phyloP scores from a whole-genome alignment of 1,139 yeast genomes.

The Blastobotrys buckinghamii region DNA sequence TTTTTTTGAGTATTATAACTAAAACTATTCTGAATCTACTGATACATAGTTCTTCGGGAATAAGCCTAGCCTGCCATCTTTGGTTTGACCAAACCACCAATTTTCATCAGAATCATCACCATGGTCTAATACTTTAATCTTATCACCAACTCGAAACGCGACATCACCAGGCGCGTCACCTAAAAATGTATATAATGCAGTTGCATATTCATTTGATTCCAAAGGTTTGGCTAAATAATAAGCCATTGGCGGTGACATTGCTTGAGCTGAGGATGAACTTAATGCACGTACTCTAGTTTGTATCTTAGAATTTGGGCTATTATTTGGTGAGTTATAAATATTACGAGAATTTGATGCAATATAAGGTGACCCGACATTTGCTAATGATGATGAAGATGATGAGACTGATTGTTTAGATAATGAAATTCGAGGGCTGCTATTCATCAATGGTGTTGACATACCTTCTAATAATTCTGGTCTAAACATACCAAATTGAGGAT shows the following conservation, averaged over 20 bases:
- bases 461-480: slow-evolving; percentile 7
- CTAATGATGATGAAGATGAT: background rate
- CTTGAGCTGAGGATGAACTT: slow-evolving; percentile 25
- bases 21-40: too few relatives aligned
- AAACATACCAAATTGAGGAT: slow-evolving; percentile 26
- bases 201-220: slow-evolving; percentile 24
- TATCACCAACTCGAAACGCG: slow-evolving; percentile 45
- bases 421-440: background rate
- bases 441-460: background rate
- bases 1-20: background rate
- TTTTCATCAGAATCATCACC: slow-evolving; percentile 36
- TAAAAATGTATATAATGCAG: slow-evolving; percentile 34
- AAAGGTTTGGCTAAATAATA: slow-evolving; percentile 6
- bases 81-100: slow-evolving; percentile 59
- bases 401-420: background rate
- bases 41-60: slow-evolving; percentile 54
- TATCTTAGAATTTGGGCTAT: background rate
- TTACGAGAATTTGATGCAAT: background rate
- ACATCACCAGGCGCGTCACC: slow-evolving; percentile 46
- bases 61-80: slow-evolving; percentile 42
- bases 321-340: slow-evolving; percentile 2
- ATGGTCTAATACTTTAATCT: slow-evolving; percentile 40
- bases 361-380: slow-evolving; percentile 2
- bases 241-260: slow-evolving; percentile 15
- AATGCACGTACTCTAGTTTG: slow-evolving; percentile 23